Evolutionary conservation across 139 green algal genomes (phyloP).

Genomic region (Chlorella sp.): DNA sequence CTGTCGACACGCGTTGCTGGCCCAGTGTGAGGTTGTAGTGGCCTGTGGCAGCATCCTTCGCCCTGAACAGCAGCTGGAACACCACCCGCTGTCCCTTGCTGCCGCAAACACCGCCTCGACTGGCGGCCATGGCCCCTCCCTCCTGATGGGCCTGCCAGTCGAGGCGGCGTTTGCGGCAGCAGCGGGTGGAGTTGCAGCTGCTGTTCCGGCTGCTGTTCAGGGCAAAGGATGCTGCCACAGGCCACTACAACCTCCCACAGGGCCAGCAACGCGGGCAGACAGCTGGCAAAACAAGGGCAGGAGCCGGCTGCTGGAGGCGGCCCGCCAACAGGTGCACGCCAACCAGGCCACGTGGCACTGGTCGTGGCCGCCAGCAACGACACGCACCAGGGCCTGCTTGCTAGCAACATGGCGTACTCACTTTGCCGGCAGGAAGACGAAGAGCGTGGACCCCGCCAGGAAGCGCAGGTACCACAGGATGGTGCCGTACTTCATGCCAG

Average conservation of each 20-base stretch:
- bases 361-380: not conserved
- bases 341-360: not conserved
- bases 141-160: no score
- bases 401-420: not conserved
- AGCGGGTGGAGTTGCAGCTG: no score
- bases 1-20: no score
- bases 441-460: constrained; percentile 7
- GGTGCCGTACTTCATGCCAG: constrained; percentile 3
- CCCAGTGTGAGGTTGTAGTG: not conserved
- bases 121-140: no score
- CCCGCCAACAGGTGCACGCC: not conserved
- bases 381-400: not conserved
- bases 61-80: no score
- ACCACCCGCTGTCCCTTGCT: no score
- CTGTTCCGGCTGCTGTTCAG: no score
- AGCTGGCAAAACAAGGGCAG: no score
- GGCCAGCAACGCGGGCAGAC: no score
- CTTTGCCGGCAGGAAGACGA: constrained; percentile 2
- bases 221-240: not conserved
- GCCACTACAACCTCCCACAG: not conserved
- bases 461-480: not conserved
- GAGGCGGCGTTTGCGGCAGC: no score
- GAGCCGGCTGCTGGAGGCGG: no score
- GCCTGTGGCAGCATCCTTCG: not conserved
- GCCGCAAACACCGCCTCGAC: no score